Percentiles rank a stretch among this genome's conserved stretches.
These are phyloP conservation scores for Pichia cactophila DNA, from an alignment of 1,139 yeast species.

Conservation along the genomic window DNA sequence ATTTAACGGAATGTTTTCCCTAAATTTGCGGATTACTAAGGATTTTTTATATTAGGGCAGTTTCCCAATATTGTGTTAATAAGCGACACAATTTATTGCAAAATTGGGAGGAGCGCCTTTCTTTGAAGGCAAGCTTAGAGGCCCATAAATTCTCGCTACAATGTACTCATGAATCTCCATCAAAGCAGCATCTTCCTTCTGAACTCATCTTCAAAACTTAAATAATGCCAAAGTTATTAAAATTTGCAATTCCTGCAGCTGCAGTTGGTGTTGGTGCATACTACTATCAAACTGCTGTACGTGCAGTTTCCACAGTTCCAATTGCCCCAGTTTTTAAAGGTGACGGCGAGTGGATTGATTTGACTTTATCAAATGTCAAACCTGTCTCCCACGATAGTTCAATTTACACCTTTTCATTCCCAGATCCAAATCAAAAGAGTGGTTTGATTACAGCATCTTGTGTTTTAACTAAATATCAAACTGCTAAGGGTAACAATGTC, in stretches of 20 bases:
- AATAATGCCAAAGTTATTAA: slow-evolving; percentile 23
- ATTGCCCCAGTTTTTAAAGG: slow-evolving; percentile 51
- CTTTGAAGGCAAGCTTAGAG: too few relatives aligned
- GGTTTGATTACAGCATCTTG: slow-evolving; percentile 82
- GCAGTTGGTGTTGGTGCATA: slow-evolving; percentile 47
- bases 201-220: neutral
- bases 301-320: neutral
- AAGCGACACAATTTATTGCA: too few relatives aligned
- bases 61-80: too few relatives aligned
- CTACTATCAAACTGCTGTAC: slow-evolving; percentile 29
- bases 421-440: slow-evolving; percentile 55
- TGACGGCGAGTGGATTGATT: slow-evolving; percentile 73
- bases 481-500: slow-evolving; percentile 80
- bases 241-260: slow-evolving; percentile 34
- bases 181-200: too few relatives aligned
- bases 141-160: too few relatives aligned
- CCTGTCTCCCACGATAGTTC: slow-evolving; percentile 59
- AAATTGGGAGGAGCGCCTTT: too few relatives aligned
- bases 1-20: too few relatives aligned
- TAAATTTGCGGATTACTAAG: too few relatives aligned
- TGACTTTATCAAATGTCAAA: slow-evolving; percentile 54
- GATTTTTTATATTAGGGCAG: too few relatives aligned
- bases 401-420: slow-evolving; percentile 65
- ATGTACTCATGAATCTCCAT: too few relatives aligned
- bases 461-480: slow-evolving; percentile 71